Evolutionary conservation across 2,329 filamentous ascomycete species (phyloP), one percentile per base, ranked within the genome.

Genomic region (Cordyceps pruinosa): DNA sequence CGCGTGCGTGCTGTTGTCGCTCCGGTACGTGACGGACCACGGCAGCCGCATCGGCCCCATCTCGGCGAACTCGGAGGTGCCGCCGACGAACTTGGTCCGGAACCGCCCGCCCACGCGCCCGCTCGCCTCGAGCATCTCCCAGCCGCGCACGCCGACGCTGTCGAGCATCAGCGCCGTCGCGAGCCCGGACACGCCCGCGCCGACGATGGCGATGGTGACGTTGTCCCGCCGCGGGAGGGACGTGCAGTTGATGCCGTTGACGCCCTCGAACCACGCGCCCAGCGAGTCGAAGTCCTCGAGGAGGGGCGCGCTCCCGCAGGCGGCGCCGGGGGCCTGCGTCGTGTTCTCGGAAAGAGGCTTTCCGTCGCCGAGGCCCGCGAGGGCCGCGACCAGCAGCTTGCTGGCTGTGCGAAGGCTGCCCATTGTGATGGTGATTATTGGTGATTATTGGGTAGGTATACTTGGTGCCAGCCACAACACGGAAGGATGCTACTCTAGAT

Each of bases 11-110:
- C 73, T 69, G 46, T 75, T 75, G 5, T 67, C 73, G 44, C 72
- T 70, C 1, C 69, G 61, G 54, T 75, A 74, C 0, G 68, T 72
- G 48, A 75, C 68, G 44, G 66, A 68, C 25, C 73, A 67, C 0
- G 74, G 74, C 51, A 76, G 73, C 2, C 74, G 69, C 74, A 76
- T 76, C 0, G 74, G 73, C 0, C 74, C 74, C 68, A 77, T 73
- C 58, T 77, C 66, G 44, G 64, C 64, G 47, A 61, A 66, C 69
- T 68, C 66, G 8, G 63, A 55, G 0, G 71, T 71, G 42, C 69
- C 66, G 58, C 74, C 75, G 4, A 77, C 65, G 53, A 75, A 77
- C 2, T 67, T 65, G 1, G 75, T 77, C 47, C 70, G 70, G 28
- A 77, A 72, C 4, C 75, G 71, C 2, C 75, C 75, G 0, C 75